Percentiles rank a stretch among this genome's conserved stretches.
Conservation (phyloP, 345 rosid genomes). For the Eucalyptus viminalis region DNA sequence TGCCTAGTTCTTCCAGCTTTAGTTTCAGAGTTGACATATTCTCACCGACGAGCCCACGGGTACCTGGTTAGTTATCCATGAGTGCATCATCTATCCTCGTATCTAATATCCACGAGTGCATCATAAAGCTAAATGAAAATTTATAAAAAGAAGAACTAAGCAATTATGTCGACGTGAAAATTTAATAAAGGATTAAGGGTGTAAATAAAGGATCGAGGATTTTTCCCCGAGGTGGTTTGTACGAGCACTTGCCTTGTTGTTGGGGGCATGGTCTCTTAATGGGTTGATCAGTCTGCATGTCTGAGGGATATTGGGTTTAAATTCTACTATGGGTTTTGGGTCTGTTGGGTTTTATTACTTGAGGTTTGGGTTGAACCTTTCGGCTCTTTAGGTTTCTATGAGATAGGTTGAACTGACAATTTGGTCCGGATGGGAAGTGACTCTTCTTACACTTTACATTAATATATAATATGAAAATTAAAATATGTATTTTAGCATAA, state of each 20-base stretch:
- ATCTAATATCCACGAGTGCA: background rate
- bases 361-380: background rate
- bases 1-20: too few relatives aligned
- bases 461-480: too few relatives aligned
- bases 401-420: background rate
- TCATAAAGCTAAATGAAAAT: background rate
- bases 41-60: background rate
- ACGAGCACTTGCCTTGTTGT: background rate
- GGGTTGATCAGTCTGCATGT: background rate
- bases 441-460: background rate
- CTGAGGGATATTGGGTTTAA: too few relatives aligned
- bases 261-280: background rate
- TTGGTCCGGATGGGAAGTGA: background rate
- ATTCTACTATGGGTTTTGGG: background rate
- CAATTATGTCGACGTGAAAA: background rate
- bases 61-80: background rate
- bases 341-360: background rate
- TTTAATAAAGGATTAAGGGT: background rate
- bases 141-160: background rate
- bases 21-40: too few relatives aligned
- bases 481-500: background rate
- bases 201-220: background rate
- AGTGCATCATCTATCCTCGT: rapidly evolving
- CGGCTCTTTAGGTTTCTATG: background rate
- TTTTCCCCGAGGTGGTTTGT: background rate